Evolutionary conservation across 2,329 filamentous ascomycete genomes (phyloP).

Genomic region (Colletotrichum liriopes): DNA sequence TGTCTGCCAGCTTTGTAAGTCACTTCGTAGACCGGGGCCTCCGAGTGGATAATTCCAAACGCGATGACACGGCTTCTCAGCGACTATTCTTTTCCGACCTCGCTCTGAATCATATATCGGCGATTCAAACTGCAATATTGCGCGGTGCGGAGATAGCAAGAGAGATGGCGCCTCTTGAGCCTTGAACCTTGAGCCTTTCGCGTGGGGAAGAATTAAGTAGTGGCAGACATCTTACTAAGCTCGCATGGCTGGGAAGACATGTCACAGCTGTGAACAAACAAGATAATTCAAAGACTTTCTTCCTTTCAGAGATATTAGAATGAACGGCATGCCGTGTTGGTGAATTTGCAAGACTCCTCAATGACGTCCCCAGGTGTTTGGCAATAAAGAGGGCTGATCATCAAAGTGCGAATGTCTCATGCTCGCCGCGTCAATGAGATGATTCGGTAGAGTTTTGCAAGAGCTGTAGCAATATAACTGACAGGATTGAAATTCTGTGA

Average conservation of each 20-base stretch:
- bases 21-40: background rate
- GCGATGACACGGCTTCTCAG: too few relatives aligned
- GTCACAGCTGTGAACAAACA: too few relatives aligned
- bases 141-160: too few relatives aligned
- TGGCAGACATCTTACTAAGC: too few relatives aligned
- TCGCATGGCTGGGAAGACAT: background rate
- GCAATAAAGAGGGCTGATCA: background rate
- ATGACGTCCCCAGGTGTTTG: background rate
- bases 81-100: too few relatives aligned
- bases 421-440: background rate
- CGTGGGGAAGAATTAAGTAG: fast-evolving
- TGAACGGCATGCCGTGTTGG: background rate
- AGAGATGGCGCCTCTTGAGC: too few relatives aligned
- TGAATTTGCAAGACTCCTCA: background rate
- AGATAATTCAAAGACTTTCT: background rate
- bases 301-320: background rate
- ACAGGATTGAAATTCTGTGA: too few relatives aligned
- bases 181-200: background rate
- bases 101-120: too few relatives aligned
- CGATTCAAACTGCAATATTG: too few relatives aligned
- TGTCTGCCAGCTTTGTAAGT: background rate
- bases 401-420: background rate
- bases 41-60: too few relatives aligned
- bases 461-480: background rate
- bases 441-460: background rate